Evolutionary conservation across 148 eudicot genomes (phyloP).

Genomic region (Rhododendron williamsianum): DNA sequence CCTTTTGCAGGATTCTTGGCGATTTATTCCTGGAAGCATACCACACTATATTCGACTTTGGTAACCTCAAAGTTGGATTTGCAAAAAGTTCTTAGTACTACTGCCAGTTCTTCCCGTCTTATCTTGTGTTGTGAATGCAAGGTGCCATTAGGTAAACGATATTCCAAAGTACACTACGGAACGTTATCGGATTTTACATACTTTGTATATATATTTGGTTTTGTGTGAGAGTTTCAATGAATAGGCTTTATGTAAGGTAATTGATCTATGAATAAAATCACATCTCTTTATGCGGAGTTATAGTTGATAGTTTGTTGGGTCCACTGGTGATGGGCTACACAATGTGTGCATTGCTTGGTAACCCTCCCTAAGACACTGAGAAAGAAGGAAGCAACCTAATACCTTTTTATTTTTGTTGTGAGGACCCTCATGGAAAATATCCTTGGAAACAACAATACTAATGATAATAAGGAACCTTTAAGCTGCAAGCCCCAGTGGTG

Average conservation of each 20-base stretch:
- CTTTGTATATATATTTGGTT: background rate
- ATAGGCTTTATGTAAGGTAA: background rate
- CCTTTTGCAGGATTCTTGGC: conserved; percentile 37
- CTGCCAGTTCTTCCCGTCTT: background rate
- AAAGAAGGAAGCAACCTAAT: background rate
- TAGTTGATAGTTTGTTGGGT: background rate
- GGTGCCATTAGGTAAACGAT: background rate
- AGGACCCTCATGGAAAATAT: background rate
- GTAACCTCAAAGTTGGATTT: conserved; percentile 37
- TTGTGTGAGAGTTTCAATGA: background rate
- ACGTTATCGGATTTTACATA: background rate
- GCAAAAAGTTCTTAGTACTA: conserved; percentile 16
- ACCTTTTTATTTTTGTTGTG: too few relatives aligned
- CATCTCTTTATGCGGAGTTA: background rate
- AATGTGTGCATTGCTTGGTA: background rate
- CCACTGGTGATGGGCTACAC: background rate
- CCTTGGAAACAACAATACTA: background rate
- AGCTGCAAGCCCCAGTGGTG: background rate
- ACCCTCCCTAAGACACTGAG: background rate
- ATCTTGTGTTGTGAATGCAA: background rate
- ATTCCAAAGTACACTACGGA: background rate
- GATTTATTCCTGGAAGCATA: conserved; percentile 42
- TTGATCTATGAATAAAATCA: background rate
- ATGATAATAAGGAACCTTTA: background rate
- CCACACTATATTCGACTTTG: conserved; percentile 46